Evolutionary conservation across 2,329 filamentous ascomycete genomes (phyloP), one percentile per base, ranked within the genome.

Genomic region (Scedosporium aurantiacum): DNA sequence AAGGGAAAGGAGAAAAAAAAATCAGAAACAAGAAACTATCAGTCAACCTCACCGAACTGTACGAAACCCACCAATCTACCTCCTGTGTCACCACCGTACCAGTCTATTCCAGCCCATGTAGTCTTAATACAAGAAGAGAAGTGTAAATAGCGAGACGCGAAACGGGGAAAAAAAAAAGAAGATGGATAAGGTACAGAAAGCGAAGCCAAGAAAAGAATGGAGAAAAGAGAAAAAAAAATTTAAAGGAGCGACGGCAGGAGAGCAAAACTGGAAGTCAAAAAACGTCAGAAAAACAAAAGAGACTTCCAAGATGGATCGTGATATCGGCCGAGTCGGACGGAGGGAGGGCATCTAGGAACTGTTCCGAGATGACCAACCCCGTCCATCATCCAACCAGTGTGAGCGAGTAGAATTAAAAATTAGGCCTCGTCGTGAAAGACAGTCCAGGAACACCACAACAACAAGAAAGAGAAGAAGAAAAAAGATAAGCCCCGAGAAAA

Each of bases 141-240:
- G 40, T 16, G 50, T 25, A 55, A 55, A 16, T 55, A 10, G 50
- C 6, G 10, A 23, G 21, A 55, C 5, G n/a, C 18, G 14, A 16
- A 23, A 37, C 7, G 32, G n/a, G n/a, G n/a, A n/a, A 47, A 59
- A 40, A 21, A n/a, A 37, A 7, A 27, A 14, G 28, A 10, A 45
- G 43, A 57, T 12, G 21, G 47, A 12, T 14, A 47, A 16, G 14
- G 5, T 57, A 32, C 23, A 57, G 16, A 47, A 23, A 47, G 4
- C 3, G 4, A 27, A 58, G 55, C 32, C 41, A 60, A 45, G 25
- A 41, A 21, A 50, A 27, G 57, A 58, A 23, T 3, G 21, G 2
- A 32, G 12, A 62, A 60, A 59, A 28, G 23, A 23, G 28, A 60
- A 47, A 58, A 27, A 56, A 60, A 40, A 58, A 37, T 52, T 45